Evolutionary conservation across 1,284 basidiomycete genomes (phyloP).

Genomic region (Hemileia vastatrix): DNA sequence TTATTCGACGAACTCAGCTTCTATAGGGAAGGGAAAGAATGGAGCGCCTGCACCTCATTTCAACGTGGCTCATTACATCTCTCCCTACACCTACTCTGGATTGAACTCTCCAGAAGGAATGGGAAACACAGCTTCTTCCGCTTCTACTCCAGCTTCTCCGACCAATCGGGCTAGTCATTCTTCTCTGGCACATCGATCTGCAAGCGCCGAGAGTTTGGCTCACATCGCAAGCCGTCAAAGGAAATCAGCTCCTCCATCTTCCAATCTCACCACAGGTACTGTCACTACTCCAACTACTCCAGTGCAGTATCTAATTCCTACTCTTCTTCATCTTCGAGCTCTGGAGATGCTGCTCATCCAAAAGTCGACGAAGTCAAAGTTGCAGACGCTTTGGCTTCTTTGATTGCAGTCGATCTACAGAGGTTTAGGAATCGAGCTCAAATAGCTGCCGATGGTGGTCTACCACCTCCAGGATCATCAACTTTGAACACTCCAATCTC

Average conservation of each 20-base stretch:
- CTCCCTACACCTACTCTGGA: constrained; percentile 14
- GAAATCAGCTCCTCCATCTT: constrained; percentile 16
- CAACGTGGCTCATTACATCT: constrained; percentile 21
- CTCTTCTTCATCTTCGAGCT: neutral
- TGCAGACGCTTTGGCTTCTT: constrained; percentile 32
- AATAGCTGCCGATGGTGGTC: neutral
- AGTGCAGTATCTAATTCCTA: constrained; percentile 18
- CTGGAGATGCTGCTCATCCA: neutral
- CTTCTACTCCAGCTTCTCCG: constrained; percentile 11
- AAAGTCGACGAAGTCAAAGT: constrained; percentile 29
- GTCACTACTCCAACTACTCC: constrained; percentile 26
- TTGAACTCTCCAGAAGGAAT: neutral
- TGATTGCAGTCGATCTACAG: no score
- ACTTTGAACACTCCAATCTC: neutral
- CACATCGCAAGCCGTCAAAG: constrained; percentile 27
- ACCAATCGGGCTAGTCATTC: neutral
- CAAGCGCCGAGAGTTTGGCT: constrained; percentile 33
- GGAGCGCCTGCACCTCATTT: constrained; percentile 22
- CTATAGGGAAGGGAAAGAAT: neutral
- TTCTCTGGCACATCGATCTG: constrained; percentile 27
- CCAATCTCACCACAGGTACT: constrained; percentile 28
- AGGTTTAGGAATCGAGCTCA: constrained; percentile 17
- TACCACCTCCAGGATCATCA: neutral
- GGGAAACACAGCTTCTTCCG: constrained; percentile 26
- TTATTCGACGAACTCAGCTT: neutral